Evolutionary conservation across 2,329 filamentous ascomycete genomes (phyloP), one percentile per base, ranked within the genome.

Genomic region (Colletotrichum sp.): DNA sequence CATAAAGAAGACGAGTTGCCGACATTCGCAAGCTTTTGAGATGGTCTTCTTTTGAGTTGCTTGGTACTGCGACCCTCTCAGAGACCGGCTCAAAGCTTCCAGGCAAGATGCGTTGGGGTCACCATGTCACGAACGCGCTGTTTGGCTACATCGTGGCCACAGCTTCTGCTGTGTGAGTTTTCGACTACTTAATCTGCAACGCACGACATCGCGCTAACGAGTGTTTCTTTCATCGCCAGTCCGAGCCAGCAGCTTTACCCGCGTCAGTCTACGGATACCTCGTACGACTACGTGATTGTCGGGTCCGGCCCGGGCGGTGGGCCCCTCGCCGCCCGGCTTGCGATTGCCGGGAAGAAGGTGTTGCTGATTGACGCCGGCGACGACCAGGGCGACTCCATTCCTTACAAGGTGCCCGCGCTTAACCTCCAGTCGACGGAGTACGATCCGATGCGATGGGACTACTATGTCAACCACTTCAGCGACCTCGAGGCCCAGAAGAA

Each of bases 341-440:
- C 91, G 16, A 84, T 88, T 24, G 89, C 89, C 12, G 90, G 90
- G 59, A 87, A 90, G 82, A 89, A 86, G 75, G 89, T 90, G 7
- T 86, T 92, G n/a, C 84, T 92, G 4, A 86, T 92, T 30, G 91
- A 92, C 76, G 90, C 90, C 21, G 90, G 90, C 61, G 88, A 90
- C 60, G 90, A 92, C 78, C 86, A 90, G 77, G 88, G 87, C 4
- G 79, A 80, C 2, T 77, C 77, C 12, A 70, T 71, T n/a, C 78
- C 78, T 1, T 81, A 83, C 66, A 77, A 78, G 48, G 76, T 83
- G 12, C 83, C 82, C 0, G 81, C 82, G 14, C 71, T 79, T 21
- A 79, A 68, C 73, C 68, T 79, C 21, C 76, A 79, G 21, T 77
- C 78, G 28, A 79, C 77, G 4, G 77, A 78, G 70, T 78, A 78